phyloP scores from a whole-genome alignment of 1,284 basidiomycete genomes.

The Cutaneotrichosporon sp. region DNA sequence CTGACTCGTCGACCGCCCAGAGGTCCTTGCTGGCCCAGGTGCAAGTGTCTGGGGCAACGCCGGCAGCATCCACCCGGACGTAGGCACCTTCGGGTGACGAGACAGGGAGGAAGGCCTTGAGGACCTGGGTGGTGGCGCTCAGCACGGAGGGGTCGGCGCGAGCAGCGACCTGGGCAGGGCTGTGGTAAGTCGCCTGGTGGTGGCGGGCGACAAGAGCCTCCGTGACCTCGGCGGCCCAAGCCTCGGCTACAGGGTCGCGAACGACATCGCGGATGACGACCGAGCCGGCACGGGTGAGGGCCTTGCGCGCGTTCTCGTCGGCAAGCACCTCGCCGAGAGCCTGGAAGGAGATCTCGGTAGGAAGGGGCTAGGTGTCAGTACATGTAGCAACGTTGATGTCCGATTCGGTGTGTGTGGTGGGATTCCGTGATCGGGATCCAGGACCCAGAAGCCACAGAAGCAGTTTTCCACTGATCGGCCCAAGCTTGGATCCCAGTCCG shows the following conservation, averaged over 20 bases:
- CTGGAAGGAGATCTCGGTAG: conserved; percentile 33
- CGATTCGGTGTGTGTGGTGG: no score
- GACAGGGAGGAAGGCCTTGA: conserved; percentile 18
- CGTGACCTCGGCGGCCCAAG: conserved; percentile 28
- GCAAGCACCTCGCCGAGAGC: conserved; percentile 24
- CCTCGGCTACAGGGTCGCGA: conserved; percentile 32
- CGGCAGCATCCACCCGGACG: conserved; percentile 25
- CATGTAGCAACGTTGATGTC: no score
- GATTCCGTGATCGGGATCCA: no score
- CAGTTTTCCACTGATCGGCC: neutral
- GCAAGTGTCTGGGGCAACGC: conserved; percentile 8
- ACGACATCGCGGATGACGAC: conserved; percentile 42
- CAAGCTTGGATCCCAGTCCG: neutral
- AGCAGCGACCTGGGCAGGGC: conserved; percentile 29
- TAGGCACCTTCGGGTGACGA: conserved; percentile 15
- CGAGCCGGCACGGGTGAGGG: conserved; percentile 22
- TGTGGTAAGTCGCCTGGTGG: conserved; percentile 34
- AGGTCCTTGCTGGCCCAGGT: conserved; percentile 12
- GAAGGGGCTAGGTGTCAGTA: conserved; percentile 4
- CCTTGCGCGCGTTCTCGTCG: conserved; percentile 4
- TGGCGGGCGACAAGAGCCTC: conserved; percentile 1
- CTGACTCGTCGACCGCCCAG: conserved; percentile 15
- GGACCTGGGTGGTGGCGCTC: conserved; percentile 26
- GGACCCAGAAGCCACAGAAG: neutral
- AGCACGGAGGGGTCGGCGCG: conserved; percentile 36